phyloP scores from a whole-genome alignment of 2,329 filamentous ascomycete species.

The Talaromyces amestolkiae region DNA sequence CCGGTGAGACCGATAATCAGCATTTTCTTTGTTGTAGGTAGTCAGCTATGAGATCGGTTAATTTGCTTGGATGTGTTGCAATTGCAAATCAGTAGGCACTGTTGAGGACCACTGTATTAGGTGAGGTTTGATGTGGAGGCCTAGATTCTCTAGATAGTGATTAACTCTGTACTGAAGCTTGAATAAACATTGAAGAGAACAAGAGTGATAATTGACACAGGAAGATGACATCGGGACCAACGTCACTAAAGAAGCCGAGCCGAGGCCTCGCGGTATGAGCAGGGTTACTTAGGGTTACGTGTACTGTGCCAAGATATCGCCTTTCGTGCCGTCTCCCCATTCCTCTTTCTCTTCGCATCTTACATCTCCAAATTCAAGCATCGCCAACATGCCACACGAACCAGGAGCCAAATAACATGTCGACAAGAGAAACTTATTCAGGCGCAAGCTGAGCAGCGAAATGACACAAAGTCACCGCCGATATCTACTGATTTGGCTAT shows the following conservation, averaged over 20 bases:
- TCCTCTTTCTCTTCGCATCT: background rate
- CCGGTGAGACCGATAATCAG: constrained; percentile 93
- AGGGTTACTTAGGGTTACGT: background rate
- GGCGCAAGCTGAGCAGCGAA: background rate
- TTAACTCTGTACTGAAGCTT: background rate
- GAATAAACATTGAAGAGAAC: background rate
- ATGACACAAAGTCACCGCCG: background rate
- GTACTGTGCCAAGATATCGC: background rate
- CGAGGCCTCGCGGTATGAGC: background rate
- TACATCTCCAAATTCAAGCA: background rate
- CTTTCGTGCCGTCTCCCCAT: background rate
- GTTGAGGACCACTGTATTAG: background rate
- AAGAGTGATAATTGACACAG: background rate
- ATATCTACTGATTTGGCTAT: background rate
- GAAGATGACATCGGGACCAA: background rate
- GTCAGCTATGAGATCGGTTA: background rate
- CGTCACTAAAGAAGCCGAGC: background rate
- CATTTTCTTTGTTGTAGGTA: constrained; percentile 53
- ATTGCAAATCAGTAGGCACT: background rate
- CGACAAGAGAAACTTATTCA: background rate
- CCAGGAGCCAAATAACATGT: background rate
- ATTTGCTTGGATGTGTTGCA: background rate
- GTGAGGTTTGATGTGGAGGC: background rate
- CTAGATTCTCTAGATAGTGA: background rate
- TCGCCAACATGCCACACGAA: background rate